phyloP scores from a whole-genome alignment of 768 basidiomycete species.

The Lactarius sp. region DNA sequence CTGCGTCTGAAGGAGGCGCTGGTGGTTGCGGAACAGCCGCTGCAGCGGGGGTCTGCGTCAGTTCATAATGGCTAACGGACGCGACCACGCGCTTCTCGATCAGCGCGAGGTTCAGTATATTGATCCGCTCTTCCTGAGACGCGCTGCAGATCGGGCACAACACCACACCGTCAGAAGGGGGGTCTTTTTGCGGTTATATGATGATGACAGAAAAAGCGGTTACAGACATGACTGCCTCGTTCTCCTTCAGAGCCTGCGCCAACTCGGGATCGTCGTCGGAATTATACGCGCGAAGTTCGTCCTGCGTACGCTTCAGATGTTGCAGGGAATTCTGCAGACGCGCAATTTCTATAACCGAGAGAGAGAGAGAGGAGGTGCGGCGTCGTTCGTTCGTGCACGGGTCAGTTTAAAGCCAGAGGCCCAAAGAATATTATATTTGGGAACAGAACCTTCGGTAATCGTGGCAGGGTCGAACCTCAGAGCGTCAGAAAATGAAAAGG shows the following conservation, averaged over 20 bases:
- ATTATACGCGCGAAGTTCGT: slow-evolving; percentile 43
- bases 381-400: neutral
- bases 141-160: slow-evolving; percentile 40
- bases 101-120: slow-evolving; percentile 60
- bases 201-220: too few species aligned
- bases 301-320: slow-evolving; percentile 60
- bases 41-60: slow-evolving; percentile 6
- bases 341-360: slow-evolving; percentile 54
- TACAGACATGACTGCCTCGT: slow-evolving; percentile 62
- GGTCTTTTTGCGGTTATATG: too few species aligned
- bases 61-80: slow-evolving; percentile 42
- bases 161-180: neutral
- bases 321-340: slow-evolving; percentile 67
- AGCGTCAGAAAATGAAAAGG: slow-evolving; percentile 67
- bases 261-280: slow-evolving; percentile 51
- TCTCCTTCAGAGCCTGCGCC: slow-evolving; percentile 59
- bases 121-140: slow-evolving; percentile 72
- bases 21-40: neutral
- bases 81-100: slow-evolving; percentile 49
- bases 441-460: slow-evolving; percentile 60
- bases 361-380: neutral
- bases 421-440: neutral
- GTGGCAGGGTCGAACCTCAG: slow-evolving; percentile 56
- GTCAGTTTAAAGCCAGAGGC: neutral
- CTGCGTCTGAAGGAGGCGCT: neutral